Percentiles rank a stretch among this genome's conserved stretches.
Conservation (phyloP, 2,329 filamentous ascomycete genomes). For the Ceratocystis eucalypticola region DNA sequence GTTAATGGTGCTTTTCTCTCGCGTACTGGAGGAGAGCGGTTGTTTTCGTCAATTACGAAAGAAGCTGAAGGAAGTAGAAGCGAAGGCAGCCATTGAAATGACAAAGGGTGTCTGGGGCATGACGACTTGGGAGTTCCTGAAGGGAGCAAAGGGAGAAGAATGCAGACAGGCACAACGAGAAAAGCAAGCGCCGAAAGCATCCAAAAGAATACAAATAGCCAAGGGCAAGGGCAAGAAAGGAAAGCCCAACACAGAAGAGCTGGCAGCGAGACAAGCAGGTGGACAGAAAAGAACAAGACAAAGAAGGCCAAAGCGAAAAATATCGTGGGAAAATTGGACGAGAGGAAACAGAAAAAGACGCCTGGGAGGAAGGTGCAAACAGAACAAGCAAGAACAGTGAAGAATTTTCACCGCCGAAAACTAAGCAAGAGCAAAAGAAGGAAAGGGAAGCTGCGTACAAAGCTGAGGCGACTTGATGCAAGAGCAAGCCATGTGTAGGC, state of each 20-base stretch:
- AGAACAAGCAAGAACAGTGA: slow-evolving; percentile 5
- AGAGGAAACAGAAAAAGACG: background rate
- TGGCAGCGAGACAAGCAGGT: background rate
- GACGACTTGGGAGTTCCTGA: background rate
- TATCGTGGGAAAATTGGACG: background rate
- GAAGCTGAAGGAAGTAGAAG: background rate
- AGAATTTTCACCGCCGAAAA: slow-evolving; percentile 1
- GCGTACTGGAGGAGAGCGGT: background rate
- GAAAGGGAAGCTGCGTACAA: slow-evolving; percentile 5
- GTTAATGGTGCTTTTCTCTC: background rate
- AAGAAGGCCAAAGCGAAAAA: background rate
- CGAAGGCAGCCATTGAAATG: background rate
- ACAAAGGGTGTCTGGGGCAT: slow-evolving; percentile 6
- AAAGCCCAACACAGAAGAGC: background rate
- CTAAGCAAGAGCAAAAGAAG: slow-evolving; percentile 1
- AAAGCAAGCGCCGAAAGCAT: background rate
- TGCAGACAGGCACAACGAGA: background rate
- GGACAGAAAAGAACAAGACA: background rate
- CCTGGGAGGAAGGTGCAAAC: background rate
- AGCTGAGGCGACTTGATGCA: background rate
- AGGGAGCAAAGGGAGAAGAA: background rate
- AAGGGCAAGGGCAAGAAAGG: background rate
- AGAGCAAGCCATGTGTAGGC: slow-evolving; percentile 5
- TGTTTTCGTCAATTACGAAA: slow-evolving; percentile 1
- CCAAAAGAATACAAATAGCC: background rate